These are phyloP conservation scores for Coniochaeta sp. DNA, from an alignment of 2,329 filamentous ascomycete species.

Conservation along the genomic window DNA sequence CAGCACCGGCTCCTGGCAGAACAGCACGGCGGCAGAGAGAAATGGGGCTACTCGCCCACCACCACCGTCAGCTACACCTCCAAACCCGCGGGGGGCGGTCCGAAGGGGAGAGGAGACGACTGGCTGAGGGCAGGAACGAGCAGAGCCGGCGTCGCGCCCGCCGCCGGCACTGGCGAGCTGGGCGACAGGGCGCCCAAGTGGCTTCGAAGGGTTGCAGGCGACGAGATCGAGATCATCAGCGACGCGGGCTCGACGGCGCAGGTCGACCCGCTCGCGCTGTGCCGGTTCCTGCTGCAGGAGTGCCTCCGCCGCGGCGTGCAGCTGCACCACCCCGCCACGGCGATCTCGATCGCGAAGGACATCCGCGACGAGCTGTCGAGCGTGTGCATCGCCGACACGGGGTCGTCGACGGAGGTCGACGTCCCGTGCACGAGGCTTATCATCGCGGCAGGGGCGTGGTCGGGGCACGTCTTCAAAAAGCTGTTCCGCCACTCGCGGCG, in stretches of 20 bases:
- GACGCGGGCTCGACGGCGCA: constrained; percentile 35
- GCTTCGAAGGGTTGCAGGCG: constrained; percentile 48
- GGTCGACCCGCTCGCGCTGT: constrained; percentile 58
- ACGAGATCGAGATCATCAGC: constrained; percentile 54
- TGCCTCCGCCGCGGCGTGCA: constrained; percentile 54
- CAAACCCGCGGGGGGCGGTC: constrained; percentile 24
- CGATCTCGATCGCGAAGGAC: constrained; percentile 44
- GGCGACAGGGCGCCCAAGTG: constrained; percentile 31
- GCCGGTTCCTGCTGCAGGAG: constrained; percentile 53
- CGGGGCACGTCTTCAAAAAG: constrained; percentile 52
- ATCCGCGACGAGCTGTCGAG: constrained; percentile 40
- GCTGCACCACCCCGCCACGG: constrained; percentile 57
- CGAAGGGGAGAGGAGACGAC: constrained; percentile 44
- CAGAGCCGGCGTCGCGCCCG: constrained; percentile 43
- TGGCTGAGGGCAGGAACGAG: constrained; percentile 62
- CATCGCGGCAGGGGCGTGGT: constrained; percentile 66
- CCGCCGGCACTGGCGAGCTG: constrained; percentile 16
- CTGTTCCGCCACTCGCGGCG: constrained; percentile 53
- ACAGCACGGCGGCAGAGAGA: constrained; percentile 45
- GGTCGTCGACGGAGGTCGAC: constrained; percentile 35
- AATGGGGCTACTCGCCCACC: constrained; percentile 44
- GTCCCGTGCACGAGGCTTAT: constrained; percentile 60
- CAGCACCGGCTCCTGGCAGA: constrained; percentile 60
- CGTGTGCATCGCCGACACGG: constrained; percentile 39
- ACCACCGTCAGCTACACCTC: constrained; percentile 47